Percentiles rank a stretch among this genome's conserved stretches.
Conservation (phyloP, 2,329 filamentous ascomycete genomes). For the Colletotrichum gigasporum region DNA sequence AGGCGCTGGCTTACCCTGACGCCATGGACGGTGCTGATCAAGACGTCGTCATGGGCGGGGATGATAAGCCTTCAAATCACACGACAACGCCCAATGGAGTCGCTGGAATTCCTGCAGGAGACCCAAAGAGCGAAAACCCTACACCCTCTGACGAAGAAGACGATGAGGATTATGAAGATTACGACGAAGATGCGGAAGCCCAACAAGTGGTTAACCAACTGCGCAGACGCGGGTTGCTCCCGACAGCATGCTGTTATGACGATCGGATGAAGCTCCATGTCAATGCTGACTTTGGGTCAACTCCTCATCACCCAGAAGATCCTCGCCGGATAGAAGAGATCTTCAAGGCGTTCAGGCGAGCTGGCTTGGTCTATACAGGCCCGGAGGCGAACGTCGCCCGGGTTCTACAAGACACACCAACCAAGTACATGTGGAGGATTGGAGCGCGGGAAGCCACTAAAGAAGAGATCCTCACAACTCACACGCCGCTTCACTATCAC, state of each 20-base stretch:
- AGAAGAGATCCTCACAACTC: constrained; percentile 83
- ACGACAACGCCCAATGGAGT: constrained; percentile 49
- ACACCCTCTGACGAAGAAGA: constrained; percentile 44
- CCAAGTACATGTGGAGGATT: constrained; percentile 79
- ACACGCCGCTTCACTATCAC: constrained; percentile 78
- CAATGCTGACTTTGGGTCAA: constrained; percentile 78
- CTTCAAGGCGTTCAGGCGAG: constrained; percentile 85
- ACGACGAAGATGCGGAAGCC: constrained; percentile 42
- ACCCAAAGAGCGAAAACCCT: constrained; percentile 30
- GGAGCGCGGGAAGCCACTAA: constrained; percentile 78
- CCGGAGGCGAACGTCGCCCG: constrained; percentile 62
- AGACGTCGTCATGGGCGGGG: constrained; percentile 49
- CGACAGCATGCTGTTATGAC: constrained; percentile 88
- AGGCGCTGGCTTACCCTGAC: background rate
- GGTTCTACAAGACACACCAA: constrained; percentile 63
- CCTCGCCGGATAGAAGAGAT: constrained; percentile 92
- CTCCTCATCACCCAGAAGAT: constrained; percentile 92
- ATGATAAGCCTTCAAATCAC: constrained; percentile 55
- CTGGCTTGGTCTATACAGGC: constrained; percentile 77
- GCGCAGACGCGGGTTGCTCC: constrained; percentile 60
- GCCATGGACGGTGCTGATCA: constrained; percentile 25
- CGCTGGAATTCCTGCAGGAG: background rate
- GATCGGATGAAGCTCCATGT: constrained; percentile 95
- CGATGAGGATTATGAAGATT: constrained; percentile 42
- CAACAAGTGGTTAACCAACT: constrained; percentile 50